Base-by-base conservation (phyloP, 306 rosid genomes). In the Alnus glutinosa region DNA sequence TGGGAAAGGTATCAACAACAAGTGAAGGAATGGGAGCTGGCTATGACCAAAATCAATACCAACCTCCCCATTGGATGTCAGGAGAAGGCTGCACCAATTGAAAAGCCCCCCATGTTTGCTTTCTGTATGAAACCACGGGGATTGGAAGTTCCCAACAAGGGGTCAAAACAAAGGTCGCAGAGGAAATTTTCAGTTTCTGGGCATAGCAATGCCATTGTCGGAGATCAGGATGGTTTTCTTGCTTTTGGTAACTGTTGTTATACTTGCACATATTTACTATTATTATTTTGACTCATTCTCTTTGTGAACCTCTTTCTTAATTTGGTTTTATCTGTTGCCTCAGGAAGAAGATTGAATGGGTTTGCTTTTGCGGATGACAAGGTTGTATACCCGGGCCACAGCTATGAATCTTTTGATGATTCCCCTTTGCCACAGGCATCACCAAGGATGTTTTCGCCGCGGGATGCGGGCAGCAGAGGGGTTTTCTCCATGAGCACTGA, bases 41-140 rank as follows among this genome's bases (percentile, higher is more conserved):
- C 87, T 30, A 77, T 79, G 82, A 83, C 76, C 63, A 93, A 91
- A 86, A 85, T 70, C 86, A 81, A 34, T 77, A 46, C 58, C 59
- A 70, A 75, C 72, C 71, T 73, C 50, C 55, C 86, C 68, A 86
- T 86, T 76, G 98, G 96, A 64, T 79, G 75, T 75, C 84, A 46
- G 37, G 88, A 82, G 68, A 91, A 83, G 86, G 82, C 71, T 75
- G 84, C 87, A 66, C 57, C 85, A 80, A 52, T 82, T 80, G 98
- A 93, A 86, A 96, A 96, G 89, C 98, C 99, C 4, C 89, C 88
- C 55, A 91, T 93, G 96, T 91, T 84, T 83, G 99, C 99, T 23
- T 96, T 96, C 81, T 96, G 99, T 86, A 75, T 91, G 86, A 96
- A 93, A 86, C 99, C 99, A 59, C 87, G 97, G 79, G 99, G 98